phyloP scores from a whole-genome alignment of 805 yeast genomes.

The Schwanniomyces yamadae region DNA sequence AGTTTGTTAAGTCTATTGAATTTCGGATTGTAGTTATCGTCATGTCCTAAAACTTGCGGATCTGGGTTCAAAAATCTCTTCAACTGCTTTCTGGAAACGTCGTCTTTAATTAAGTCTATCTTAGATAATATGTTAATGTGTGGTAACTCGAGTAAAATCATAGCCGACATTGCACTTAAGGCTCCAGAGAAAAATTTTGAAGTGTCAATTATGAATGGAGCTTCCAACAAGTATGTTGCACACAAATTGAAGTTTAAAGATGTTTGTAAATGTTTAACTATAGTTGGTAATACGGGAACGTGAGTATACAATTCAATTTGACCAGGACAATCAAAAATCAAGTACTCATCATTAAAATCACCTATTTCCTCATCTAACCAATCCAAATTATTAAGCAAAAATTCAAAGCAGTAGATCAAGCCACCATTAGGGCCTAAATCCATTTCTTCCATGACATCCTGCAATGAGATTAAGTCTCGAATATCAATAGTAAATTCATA shows the following conservation, averaged over 20 bases:
- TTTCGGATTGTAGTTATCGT: conserved; percentile 50
- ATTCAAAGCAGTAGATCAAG: conserved; percentile 79
- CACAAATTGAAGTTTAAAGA: conserved; percentile 83
- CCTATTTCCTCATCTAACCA: conserved; percentile 98
- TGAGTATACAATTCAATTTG: conserved; percentile 95
- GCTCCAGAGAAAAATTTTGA: conserved; percentile 96
- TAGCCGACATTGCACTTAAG: conserved; percentile 95
- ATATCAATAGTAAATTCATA: conserved; percentile 92
- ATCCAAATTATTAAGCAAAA: conserved; percentile 82
- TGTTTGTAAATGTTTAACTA: conserved; percentile 79
- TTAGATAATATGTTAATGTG: conserved; percentile 90
- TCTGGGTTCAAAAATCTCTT: conserved; percentile 90
- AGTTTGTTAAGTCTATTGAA: conserved; percentile 72
- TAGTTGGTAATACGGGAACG: conserved; percentile 86
- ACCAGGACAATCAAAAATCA: conserved; percentile 96
- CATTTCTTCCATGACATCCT: conserved; percentile 88
- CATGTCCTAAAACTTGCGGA: conserved; percentile 66
- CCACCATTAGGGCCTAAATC: conserved; percentile 90
- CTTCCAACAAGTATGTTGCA: conserved; percentile 89
- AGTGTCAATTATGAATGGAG: conserved; percentile 87
- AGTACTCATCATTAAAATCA: conserved; percentile 89
- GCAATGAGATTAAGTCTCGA: conserved; percentile 82
- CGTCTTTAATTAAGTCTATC: conserved; percentile 80
- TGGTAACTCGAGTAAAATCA: conserved; percentile 92
- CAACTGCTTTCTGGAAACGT: conserved; percentile 69